A percentile compares a stretch with the other conserved stretches of the same genome.
Evolutionary conservation across 257 asterid species (phyloP).

Genomic region (Solanum gandarillasii): DNA sequence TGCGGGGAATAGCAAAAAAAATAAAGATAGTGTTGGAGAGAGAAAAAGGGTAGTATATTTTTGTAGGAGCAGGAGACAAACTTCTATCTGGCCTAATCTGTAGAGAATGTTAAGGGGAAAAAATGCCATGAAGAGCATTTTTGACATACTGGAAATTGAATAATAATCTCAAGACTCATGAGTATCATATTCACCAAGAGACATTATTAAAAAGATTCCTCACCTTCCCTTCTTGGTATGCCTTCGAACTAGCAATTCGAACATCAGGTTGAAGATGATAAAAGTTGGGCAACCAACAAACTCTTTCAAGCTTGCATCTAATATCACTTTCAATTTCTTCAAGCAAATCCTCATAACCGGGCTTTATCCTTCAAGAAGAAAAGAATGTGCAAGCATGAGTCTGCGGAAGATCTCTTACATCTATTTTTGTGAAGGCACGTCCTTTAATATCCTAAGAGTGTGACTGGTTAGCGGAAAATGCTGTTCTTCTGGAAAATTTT

Average conservation of each 20-base stretch:
- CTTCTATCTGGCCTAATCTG: background rate
- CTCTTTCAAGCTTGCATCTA: slow-evolving; percentile 40
- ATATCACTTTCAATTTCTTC: slow-evolving; percentile 67
- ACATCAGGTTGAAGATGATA: slow-evolving; percentile 55
- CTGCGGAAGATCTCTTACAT: background rate
- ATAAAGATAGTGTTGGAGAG: background rate
- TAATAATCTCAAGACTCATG: background rate
- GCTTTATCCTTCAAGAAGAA: slow-evolving; percentile 49
- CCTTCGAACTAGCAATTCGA: slow-evolving; percentile 66
- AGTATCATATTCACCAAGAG: background rate
- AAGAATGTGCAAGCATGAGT: slow-evolving; percentile 2
- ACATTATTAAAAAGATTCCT: background rate
- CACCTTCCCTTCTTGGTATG: slow-evolving; percentile 83
- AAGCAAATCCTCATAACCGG: slow-evolving; percentile 41
- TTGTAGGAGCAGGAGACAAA: background rate
- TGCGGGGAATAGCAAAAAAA: background rate
- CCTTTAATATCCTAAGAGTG: background rate
- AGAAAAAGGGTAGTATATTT: background rate
- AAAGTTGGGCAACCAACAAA: slow-evolving; percentile 72
- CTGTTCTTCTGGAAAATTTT: background rate
- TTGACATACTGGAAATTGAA: background rate
- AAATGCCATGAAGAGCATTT: background rate
- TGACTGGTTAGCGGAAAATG: background rate
- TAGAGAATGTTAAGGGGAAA: too few species aligned
- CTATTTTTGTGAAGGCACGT: background rate